Evolutionary conservation across 208 protist species (phyloP).

Genomic region (Leptomonas pyrrhocoris): DNA sequence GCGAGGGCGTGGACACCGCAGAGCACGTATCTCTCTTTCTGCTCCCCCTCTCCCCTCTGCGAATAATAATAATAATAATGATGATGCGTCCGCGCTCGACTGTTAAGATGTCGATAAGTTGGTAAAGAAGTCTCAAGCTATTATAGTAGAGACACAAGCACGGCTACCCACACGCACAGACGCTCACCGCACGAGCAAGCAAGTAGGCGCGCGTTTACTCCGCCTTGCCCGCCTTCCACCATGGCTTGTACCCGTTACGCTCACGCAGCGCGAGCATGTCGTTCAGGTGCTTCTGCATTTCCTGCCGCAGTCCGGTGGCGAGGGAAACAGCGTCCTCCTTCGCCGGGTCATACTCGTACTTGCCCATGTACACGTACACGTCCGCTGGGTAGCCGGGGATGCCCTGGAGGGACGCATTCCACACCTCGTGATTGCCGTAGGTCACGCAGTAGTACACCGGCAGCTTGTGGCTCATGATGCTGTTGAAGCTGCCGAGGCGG

Average conservation of each 20-base stretch:
- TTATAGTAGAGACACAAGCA: too few species aligned
- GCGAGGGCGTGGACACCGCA: too few species aligned
- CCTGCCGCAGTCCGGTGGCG: constrained; percentile 50
- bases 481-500: constrained; percentile 82
- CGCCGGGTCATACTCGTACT: constrained; percentile 67
- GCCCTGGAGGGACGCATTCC: constrained; percentile 53
- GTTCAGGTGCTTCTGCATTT: constrained; percentile 80
- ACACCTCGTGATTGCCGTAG: constrained; percentile 84
- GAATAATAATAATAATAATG: too few species aligned
- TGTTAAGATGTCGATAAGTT: too few species aligned
- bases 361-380: constrained; percentile 79
- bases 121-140: too few species aligned
- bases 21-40: too few species aligned
- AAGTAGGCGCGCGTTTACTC: not conserved
- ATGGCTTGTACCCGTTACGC: constrained; percentile 45
- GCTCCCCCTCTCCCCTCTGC: too few species aligned
- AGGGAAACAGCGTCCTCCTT: constrained; percentile 51
- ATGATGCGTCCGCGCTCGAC: too few species aligned
- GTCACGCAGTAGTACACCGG: constrained; percentile 79
- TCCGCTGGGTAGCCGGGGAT: constrained; percentile 79
- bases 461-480: constrained; percentile 64
- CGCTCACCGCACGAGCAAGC: not conserved
- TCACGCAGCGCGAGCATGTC: constrained; percentile 50
- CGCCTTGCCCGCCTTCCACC: constrained; percentile 30
- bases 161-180: not conserved